These are phyloP conservation scores for Annulohypoxylon moriforme DNA, from an alignment of 495 filamentous ascomycete genomes.

Conservation along the genomic window DNA sequence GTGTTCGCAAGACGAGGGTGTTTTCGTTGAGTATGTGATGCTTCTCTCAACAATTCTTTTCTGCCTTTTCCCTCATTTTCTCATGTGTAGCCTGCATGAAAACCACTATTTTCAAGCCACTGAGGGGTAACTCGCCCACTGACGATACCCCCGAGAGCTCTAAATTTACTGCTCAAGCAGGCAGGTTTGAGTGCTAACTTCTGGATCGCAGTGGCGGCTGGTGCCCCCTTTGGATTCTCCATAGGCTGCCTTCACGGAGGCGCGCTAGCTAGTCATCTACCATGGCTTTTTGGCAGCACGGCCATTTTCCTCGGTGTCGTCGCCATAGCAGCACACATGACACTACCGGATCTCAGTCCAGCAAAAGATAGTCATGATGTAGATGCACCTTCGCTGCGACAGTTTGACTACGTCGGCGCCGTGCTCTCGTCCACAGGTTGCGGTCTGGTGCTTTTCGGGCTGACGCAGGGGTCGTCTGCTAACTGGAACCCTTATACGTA, in stretches of 20 bases:
- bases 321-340: constrained; percentile 60
- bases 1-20: constrained; percentile 67
- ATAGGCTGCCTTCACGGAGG: constrained; percentile 47
- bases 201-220: constrained; percentile 59
- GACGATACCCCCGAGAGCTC: neutral
- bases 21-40: constrained; percentile 61
- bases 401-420: constrained; percentile 63
- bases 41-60: too few relatives aligned
- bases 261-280: constrained; percentile 60
- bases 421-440: constrained; percentile 59
- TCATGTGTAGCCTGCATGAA: too few relatives aligned
- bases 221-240: constrained; percentile 64
- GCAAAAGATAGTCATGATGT: constrained; percentile 41
- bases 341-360: constrained; percentile 53
- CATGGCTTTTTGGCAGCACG: constrained; percentile 59
- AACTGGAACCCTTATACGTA: constrained; percentile 63
- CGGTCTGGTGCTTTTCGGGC: constrained; percentile 66
- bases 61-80: neutral
- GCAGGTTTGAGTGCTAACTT: constrained; percentile 1
- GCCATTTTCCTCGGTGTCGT: constrained; percentile 68
- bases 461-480: constrained; percentile 63
- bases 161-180: neutral
- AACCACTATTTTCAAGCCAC: too few relatives aligned
- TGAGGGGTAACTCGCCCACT: too few relatives aligned
- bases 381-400: constrained; percentile 37